A percentile compares a stretch with the other conserved stretches of the same genome.
Evolutionary conservation across 2,329 filamentous ascomycete genomes (phyloP).

Genomic region (Furcasterigmium furcatum): DNA sequence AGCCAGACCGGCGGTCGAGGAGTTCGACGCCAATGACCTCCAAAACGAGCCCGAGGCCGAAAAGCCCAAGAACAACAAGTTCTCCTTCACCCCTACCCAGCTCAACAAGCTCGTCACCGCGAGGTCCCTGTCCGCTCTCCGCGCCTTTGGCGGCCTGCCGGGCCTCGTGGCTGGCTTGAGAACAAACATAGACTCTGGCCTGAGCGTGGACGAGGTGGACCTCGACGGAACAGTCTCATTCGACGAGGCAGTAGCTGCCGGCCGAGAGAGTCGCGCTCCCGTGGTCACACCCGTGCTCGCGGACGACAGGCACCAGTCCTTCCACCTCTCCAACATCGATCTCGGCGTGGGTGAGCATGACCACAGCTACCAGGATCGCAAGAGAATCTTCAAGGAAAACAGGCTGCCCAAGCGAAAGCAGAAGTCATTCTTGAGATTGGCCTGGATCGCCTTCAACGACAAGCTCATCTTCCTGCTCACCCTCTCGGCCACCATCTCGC

Average conservation of each 20-base stretch:
- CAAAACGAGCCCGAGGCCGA: conserved; percentile 8
- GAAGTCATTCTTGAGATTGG: conserved; percentile 66
- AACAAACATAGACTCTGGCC: conserved; percentile 41
- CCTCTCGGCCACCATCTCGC: conserved; percentile 68
- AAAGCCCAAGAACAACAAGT: conserved; percentile 36
- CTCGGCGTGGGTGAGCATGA: conserved; percentile 17
- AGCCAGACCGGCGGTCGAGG: not conserved
- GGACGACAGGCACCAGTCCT: conserved; percentile 18
- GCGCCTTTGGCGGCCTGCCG: conserved; percentile 47
- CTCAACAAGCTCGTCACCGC: conserved; percentile 50
- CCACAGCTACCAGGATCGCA: conserved; percentile 54
- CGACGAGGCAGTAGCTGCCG: conserved; percentile 42
- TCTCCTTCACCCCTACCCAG: conserved; percentile 52
- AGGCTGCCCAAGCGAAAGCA: conserved; percentile 64
- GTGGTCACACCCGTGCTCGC: conserved; percentile 12
- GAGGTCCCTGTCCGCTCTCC: conserved; percentile 43
- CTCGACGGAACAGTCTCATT: conserved; percentile 43
- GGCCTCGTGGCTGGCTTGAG: conserved; percentile 50
- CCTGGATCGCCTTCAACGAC: conserved; percentile 81
- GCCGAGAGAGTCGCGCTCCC: conserved; percentile 23
- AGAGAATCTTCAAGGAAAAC: conserved; percentile 68
- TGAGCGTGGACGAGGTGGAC: conserved; percentile 46
- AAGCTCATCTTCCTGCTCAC: conserved; percentile 73
- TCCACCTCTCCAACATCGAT: conserved; percentile 11
- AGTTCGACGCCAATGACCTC: conserved; percentile 1